A percentile compares a stretch with the other conserved stretches of the same genome.
Evolutionary conservation across 345 rosid genomes (phyloP).

Genomic region (Salix exigua): DNA sequence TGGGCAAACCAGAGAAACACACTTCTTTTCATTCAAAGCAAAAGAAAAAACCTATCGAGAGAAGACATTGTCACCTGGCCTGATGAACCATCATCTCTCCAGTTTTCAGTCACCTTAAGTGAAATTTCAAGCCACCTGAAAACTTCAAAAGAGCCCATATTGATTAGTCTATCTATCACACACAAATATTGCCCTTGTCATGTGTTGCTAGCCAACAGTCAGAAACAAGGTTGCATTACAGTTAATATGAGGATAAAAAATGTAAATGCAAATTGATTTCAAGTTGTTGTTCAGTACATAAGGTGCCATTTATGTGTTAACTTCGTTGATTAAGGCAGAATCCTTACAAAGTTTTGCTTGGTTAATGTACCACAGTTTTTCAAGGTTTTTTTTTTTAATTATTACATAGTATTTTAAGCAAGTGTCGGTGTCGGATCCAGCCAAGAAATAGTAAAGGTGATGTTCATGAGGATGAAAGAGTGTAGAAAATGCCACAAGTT

Average conservation of each 20-base stretch:
- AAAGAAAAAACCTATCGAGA: neutral
- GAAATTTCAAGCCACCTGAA: neutral
- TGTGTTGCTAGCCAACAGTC: neutral
- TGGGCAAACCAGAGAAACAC: neutral
- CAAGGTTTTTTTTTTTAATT: too few relatives aligned
- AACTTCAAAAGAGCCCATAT: neutral
- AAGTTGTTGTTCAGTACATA: neutral
- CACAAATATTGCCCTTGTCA: neutral
- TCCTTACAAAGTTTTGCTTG: neutral
- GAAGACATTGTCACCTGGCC: neutral
- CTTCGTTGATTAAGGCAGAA: neutral
- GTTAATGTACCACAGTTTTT: neutral
- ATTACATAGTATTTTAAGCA: too few relatives aligned
- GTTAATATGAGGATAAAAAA: neutral
- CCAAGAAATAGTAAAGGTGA: neutral
- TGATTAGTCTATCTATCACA: neutral
- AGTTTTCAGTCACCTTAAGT: too few relatives aligned
- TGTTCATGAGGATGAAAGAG: neutral
- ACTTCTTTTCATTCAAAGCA: neutral
- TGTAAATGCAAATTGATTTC: neutral
- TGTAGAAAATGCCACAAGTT: neutral
- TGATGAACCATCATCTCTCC: too few relatives aligned
- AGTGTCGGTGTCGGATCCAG: neutral
- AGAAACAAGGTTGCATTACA: neutral
- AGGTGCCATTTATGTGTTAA: neutral